Evolutionary conservation across 106 monocot species (phyloP).

Genomic region (Cymbidium sinense): DNA sequence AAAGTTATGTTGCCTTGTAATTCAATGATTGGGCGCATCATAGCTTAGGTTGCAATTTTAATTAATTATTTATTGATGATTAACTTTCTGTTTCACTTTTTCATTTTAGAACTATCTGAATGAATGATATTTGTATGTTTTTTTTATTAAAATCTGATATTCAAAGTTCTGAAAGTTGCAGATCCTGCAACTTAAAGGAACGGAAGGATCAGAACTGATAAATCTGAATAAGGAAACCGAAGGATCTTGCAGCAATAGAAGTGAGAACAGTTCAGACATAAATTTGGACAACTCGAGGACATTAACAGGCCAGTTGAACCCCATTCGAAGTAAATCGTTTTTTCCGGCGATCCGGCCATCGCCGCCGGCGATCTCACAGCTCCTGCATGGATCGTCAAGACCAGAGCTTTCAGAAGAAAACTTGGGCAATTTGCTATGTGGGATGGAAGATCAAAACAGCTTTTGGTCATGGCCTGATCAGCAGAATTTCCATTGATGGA

Average conservation of each 20-base stretch:
- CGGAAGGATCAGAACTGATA: conserved; percentile 56
- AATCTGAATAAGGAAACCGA: conserved; percentile 97
- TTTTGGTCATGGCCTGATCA: conserved; percentile 7
- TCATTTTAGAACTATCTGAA: too few relatives aligned
- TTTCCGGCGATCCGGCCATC: conserved; percentile 22
- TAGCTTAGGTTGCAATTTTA: background rate
- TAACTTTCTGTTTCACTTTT: too few relatives aligned
- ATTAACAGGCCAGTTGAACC: conserved; percentile 8
- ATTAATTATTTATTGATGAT: background rate
- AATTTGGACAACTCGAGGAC: conserved; percentile 69
- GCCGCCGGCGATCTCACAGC: background rate
- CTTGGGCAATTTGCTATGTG: conserved; percentile 5
- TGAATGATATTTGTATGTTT: too few relatives aligned
- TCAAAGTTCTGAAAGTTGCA: conserved; percentile 8
- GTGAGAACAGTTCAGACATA: conserved; percentile 75
- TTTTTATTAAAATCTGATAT: too few relatives aligned
- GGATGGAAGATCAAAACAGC: background rate
- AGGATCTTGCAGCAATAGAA: conserved; percentile 88
- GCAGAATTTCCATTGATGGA: background rate
- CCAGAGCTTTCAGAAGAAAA: background rate
- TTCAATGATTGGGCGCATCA: background rate
- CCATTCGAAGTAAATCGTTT: conserved; percentile 33
- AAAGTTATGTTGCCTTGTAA: too few relatives aligned
- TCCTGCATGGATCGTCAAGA: background rate
- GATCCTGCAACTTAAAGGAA: conserved; percentile 71